These are phyloP conservation scores for Clarireedia homoeocarpa DNA, from an alignment of 2,329 filamentous ascomycete genomes.

Conservation along the genomic window DNA sequence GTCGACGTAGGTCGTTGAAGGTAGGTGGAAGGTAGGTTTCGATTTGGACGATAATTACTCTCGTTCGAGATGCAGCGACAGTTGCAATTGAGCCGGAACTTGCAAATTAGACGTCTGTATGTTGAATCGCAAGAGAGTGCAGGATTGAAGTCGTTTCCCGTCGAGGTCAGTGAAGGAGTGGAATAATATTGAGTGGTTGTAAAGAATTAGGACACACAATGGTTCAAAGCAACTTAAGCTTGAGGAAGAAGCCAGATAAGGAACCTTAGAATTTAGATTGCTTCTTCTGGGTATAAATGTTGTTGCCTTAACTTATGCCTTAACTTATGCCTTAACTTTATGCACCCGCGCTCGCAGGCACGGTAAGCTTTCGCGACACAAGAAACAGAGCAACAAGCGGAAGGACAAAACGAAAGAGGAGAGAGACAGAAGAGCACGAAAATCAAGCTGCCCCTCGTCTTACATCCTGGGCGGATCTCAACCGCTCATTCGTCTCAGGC, in stretches of 20 bases:
- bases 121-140: too few relatives aligned
- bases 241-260: neutral
- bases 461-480: neutral
- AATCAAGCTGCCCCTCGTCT: neutral
- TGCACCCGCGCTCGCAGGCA: neutral
- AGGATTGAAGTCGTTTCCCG: too few relatives aligned
- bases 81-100: too few relatives aligned
- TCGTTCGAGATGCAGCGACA: neutral
- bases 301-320: neutral
- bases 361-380: neutral
- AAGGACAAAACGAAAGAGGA: neutral
- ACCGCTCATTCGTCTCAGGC: neutral
- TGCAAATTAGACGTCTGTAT: too few relatives aligned
- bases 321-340: too few relatives aligned
- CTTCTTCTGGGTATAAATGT: neutral
- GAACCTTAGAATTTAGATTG: neutral
- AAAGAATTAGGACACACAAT: neutral
- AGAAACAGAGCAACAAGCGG: neutral
- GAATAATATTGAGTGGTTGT: neutral
- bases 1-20: neutral
- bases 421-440: neutral
- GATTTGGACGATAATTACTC: too few relatives aligned
- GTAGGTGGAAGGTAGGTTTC: neutral
- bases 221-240: neutral
- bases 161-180: too few relatives aligned